Percentiles rank a stretch among this genome's conserved stretches.
Conservation (phyloP, 345 rosid genomes). For the Aegle marmelos region DNA sequence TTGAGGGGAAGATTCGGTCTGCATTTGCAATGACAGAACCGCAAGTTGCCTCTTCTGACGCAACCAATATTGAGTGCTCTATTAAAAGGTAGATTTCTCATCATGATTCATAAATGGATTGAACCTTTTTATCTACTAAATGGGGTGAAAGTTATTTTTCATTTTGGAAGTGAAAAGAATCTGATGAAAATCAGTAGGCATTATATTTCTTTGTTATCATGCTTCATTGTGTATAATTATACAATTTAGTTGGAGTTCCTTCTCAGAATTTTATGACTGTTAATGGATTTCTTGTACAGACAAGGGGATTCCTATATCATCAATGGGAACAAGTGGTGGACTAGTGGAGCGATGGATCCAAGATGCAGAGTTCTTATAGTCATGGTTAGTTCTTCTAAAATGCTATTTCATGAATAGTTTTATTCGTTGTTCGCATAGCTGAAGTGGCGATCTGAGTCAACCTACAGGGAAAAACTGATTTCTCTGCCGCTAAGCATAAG, state of each 20-base stretch:
- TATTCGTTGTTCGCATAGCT: constrained; percentile 6
- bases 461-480: constrained; percentile 88
- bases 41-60: constrained; percentile 98
- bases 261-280: constrained; percentile 4
- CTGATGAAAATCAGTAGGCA: background rate
- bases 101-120: background rate
- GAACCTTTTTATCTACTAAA: background rate
- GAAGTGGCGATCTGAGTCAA: constrained; percentile 8
- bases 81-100: constrained; percentile 55
- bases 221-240: background rate
- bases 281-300: constrained; percentile 38
- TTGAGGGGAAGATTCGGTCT: constrained; percentile 89
- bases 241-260: constrained; percentile 5
- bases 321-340: constrained; percentile 98
- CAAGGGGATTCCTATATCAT: constrained; percentile 77
- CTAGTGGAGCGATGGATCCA: constrained; percentile 99
- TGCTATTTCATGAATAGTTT: background rate
- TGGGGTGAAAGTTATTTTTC: background rate
- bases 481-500: constrained; percentile 72
- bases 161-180: background rate
- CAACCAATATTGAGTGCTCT: constrained; percentile 95
- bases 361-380: constrained; percentile 91
- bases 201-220: constrained; percentile 5
- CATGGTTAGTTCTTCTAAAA: constrained; percentile 65
- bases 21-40: constrained; percentile 99